Evolutionary conservation across 257 asterid genomes (phyloP).

Genomic region (Jacaranda mimosifolia): DNA sequence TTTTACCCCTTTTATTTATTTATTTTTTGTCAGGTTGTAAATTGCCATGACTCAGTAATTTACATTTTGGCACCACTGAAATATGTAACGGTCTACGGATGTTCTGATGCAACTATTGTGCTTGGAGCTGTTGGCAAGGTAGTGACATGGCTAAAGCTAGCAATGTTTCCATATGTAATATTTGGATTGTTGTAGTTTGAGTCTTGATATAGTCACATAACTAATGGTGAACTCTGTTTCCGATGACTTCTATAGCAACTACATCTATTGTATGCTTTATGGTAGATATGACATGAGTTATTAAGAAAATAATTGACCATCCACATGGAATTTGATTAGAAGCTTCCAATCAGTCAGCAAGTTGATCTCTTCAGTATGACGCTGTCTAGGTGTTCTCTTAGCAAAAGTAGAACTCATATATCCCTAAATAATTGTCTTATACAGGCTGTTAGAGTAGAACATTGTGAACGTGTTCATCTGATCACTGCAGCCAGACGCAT

Average conservation of each 20-base stretch:
- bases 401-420: conserved; percentile 11
- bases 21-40: conserved; percentile 67
- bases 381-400: conserved; percentile 5
- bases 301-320: neutral
- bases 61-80: conserved; percentile 89
- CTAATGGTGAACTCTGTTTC: conserved; percentile 7
- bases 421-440: conserved; percentile 36
- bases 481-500: conserved; percentile 90
- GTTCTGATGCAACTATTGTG: conserved; percentile 98
- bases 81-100: conserved; percentile 94
- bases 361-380: conserved; percentile 21
- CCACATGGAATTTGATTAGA: neutral
- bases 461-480: conserved; percentile 97
- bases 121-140: conserved; percentile 99
- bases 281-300: neutral
- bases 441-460: conserved; percentile 97
- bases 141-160: conserved; percentile 30
- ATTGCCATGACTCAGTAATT: conserved; percentile 94
- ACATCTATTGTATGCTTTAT: conserved; percentile 9
- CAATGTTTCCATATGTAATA: conserved; percentile 17
- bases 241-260: neutral
- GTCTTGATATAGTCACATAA: conserved; percentile 16
- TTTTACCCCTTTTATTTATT: conserved; percentile 33
- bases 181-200: conserved; percentile 14
- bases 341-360: neutral